phyloP scores from a whole-genome alignment of 306 rosid species.

The Citrullus colocynthis region DNA sequence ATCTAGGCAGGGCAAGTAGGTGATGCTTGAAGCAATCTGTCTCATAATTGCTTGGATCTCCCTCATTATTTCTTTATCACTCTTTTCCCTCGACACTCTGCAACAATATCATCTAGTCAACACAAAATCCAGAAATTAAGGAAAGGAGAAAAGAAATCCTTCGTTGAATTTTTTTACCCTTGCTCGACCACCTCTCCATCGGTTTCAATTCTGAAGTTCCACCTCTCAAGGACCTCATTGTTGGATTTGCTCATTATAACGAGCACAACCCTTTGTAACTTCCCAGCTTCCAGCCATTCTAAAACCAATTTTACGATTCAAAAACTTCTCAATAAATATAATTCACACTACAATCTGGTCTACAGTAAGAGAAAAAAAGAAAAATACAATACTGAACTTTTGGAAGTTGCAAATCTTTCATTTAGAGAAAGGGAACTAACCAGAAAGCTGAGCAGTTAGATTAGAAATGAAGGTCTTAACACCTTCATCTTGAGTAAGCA shows the following conservation, averaged over 20 bases:
- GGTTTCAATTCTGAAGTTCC: slow-evolving; percentile 97
- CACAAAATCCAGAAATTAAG: not conserved
- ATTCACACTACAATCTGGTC: not conserved
- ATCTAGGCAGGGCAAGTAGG: slow-evolving; percentile 94
- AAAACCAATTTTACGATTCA: not conserved
- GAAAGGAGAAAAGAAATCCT: not conserved
- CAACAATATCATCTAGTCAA: slow-evolving; percentile 1
- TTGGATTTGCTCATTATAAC: slow-evolving; percentile 71
- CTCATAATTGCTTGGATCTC: slow-evolving; percentile 99
- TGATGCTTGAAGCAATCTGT: slow-evolving; percentile 97
- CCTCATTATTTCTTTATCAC: slow-evolving; percentile 98
- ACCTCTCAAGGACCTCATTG: slow-evolving; percentile 84
- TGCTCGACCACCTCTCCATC: slow-evolving; percentile 73
- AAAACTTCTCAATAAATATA: not conserved
- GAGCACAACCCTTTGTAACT: slow-evolving; percentile 86
- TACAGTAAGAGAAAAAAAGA: not conserved
- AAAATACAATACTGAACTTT: not conserved
- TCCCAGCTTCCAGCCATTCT: slow-evolving; percentile 99
- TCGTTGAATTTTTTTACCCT: slow-evolving; percentile 31
- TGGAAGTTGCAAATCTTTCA: not conserved
- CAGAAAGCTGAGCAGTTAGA: slow-evolving; percentile 72
- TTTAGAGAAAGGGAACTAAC: slow-evolving; percentile 16
- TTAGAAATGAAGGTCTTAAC: slow-evolving; percentile 73
- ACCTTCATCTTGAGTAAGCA: slow-evolving; percentile 90
- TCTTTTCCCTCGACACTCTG: slow-evolving; percentile 83